A percentile compares a stretch with the other conserved stretches of the same genome.
Conservation (phyloP, 495 filamentous ascomycete genomes). For the Podospora pseudocomata region DNA sequence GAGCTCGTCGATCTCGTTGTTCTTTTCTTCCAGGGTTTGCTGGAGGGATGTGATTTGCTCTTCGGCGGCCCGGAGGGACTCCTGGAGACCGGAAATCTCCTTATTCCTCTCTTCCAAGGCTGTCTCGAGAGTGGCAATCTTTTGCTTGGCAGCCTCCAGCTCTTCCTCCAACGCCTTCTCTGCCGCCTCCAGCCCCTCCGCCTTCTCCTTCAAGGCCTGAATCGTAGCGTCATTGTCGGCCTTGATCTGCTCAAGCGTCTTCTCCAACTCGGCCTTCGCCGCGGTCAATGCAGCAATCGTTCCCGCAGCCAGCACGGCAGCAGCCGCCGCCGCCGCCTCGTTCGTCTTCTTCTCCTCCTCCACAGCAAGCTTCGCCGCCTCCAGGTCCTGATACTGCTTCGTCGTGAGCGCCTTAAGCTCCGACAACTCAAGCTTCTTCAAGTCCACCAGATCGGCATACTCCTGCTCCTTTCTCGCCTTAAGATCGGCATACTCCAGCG, state of each 20-base stretch:
- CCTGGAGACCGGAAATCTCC: conserved; percentile 30
- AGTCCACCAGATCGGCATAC: conserved; percentile 11
- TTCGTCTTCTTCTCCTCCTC: conserved; percentile 28
- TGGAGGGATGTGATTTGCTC: conserved; percentile 30
- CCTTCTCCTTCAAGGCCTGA: conserved; percentile 19
- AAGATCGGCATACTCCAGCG: conserved; percentile 12
- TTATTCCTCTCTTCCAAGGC: conserved; percentile 23
- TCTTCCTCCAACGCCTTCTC: conserved; percentile 31
- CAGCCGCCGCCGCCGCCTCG: conserved; percentile 29
- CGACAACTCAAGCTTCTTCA: conserved; percentile 5
- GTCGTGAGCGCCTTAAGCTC: conserved; percentile 12
- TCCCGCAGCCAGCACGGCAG: conserved; percentile 24
- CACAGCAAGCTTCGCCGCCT: conserved; percentile 25
- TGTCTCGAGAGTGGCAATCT: conserved; percentile 28
- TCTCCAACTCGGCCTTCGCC: conserved; percentile 26
- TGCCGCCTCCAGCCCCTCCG: conserved; percentile 22
- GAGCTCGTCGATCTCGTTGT: conserved; percentile 28
- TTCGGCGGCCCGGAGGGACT: conserved; percentile 30
- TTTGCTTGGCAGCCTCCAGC: conserved; percentile 23
- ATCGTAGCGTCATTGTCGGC: conserved; percentile 22
- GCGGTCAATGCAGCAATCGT: conserved; percentile 28
- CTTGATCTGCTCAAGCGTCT: conserved; percentile 23
- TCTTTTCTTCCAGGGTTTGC: conserved; percentile 33
- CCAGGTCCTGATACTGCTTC: conserved; percentile 17
- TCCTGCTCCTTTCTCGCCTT: conserved; percentile 14